Evolutionary conservation across 192 early-diverging fungal genomes (phyloP).

Genomic region (Coemansia sp.): DNA sequence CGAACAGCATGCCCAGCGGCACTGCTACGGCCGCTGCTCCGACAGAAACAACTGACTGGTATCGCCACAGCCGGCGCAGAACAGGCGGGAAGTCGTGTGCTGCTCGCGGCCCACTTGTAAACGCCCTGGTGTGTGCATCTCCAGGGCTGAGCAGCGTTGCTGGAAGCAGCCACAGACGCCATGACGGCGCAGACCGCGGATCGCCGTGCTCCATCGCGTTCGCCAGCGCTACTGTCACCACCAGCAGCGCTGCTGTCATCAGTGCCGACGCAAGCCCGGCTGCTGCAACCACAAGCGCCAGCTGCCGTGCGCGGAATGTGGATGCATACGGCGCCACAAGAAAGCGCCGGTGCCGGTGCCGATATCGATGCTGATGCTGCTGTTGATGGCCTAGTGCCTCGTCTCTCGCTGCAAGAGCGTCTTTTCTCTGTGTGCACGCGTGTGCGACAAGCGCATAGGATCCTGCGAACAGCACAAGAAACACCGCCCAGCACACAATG

Average conservation of each 20-base stretch:
- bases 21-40: constrained; percentile 23
- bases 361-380: background rate
- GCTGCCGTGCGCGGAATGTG: constrained; percentile 39
- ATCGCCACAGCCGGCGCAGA: constrained; percentile 47
- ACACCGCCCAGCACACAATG: constrained; percentile 32
- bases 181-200: constrained; percentile 19
- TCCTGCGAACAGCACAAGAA: constrained; percentile 32
- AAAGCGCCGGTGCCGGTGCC: constrained; percentile 9
- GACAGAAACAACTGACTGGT: constrained; percentile 43
- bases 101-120: constrained; percentile 21
- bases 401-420: background rate
- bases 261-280: constrained; percentile 40
- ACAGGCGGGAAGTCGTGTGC: constrained; percentile 52
- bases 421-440: constrained; percentile 16
- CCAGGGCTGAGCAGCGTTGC: constrained; percentile 36
- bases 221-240: constrained; percentile 38
- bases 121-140: constrained; percentile 9
- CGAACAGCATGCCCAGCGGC: constrained; percentile 44
- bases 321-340: constrained; percentile 37
- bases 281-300: constrained; percentile 30
- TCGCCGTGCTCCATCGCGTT: constrained; percentile 52
- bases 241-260: constrained; percentile 31
- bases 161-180: constrained; percentile 53
- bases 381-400: background rate
- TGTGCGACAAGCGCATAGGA: constrained; percentile 35